A percentile compares a stretch with the other conserved stretches of the same genome.
These are phyloP conservation scores for Myxozyma kluyveri DNA, from an alignment of 805 yeast genomes.

Conservation along the genomic window DNA sequence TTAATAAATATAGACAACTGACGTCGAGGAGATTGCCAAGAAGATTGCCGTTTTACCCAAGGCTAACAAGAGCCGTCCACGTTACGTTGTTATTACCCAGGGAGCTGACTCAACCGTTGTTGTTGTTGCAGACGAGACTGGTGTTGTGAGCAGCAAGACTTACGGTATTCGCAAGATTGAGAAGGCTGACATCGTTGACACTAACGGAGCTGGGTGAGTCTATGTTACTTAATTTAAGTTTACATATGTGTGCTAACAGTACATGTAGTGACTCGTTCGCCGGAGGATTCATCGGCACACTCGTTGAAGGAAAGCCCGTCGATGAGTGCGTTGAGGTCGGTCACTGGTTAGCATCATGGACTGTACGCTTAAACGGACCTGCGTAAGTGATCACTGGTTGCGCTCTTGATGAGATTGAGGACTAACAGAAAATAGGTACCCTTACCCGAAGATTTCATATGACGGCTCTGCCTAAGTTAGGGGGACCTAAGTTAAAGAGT, in stretches of 20 bases:
- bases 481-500: too few species aligned
- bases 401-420: not conserved
- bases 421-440: constrained; percentile 8
- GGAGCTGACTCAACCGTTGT: constrained; percentile 88
- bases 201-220: constrained; percentile 81
- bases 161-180: constrained; percentile 73
- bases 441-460: constrained; percentile 28
- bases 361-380: constrained; percentile 93
- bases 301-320: constrained; percentile 68
- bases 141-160: constrained; percentile 48
- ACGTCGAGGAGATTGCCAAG: constrained; percentile 76
- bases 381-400: constrained; percentile 71
- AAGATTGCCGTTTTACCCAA: constrained; percentile 75
- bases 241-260: not conserved
- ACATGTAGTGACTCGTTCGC: constrained; percentile 82
- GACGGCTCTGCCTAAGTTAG: too few species aligned
- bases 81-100: constrained; percentile 92
- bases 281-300: constrained; percentile 88
- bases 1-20: constrained; percentile 41
- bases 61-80: constrained; percentile 61
- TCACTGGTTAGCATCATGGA: constrained; percentile 92
- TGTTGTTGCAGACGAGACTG: constrained; percentile 39
- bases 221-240: too few species aligned
- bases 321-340: constrained; percentile 70
- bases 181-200: constrained; percentile 69